Conservation (phyloP, 2,329 filamentous ascomycete species). For the Ilyonectria destructans region DNA sequence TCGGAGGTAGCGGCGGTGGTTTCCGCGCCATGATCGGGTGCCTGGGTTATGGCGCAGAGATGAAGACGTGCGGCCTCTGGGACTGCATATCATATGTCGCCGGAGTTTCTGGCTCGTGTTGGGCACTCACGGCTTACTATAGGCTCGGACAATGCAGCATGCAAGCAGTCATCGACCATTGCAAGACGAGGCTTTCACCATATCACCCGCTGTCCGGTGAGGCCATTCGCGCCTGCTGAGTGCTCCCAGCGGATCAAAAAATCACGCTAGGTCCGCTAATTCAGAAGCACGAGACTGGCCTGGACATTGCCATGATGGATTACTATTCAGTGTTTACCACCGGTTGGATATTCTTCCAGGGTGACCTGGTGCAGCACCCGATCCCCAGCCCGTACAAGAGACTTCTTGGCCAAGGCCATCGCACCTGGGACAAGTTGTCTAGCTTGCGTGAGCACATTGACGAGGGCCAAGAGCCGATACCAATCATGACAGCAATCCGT, state of each 20-base stretch:
- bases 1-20: conserved; percentile 28
- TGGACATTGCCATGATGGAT: conserved; percentile 26
- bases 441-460: conserved; percentile 23
- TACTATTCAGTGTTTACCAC: conserved; percentile 28
- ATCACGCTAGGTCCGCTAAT: conserved; percentile 27
- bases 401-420: conserved; percentile 6
- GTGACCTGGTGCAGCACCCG: conserved; percentile 12
- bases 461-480: conserved; percentile 22
- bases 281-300: conserved; percentile 23
- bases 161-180: conserved; percentile 29
- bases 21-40: conserved; percentile 32
- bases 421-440: conserved; percentile 27
- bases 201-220: conserved; percentile 30
- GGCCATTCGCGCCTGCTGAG: conserved; percentile 29
- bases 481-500: conserved; percentile 29
- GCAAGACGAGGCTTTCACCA: conserved; percentile 26
- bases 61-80: conserved; percentile 24
- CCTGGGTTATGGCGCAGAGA: conserved; percentile 25
- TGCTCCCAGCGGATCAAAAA: conserved; percentile 25
- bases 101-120: conserved; percentile 28
- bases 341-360: conserved; percentile 33
- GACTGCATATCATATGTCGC: conserved; percentile 28
- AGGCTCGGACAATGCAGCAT: conserved; percentile 19
- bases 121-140: conserved; percentile 27
- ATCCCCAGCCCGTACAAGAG: conserved; percentile 3